Percentiles rank a stretch among this genome's conserved stretches.
phyloP scores from a whole-genome alignment of 495 filamentous ascomycete species.

The Penicillium bialowiezense region DNA sequence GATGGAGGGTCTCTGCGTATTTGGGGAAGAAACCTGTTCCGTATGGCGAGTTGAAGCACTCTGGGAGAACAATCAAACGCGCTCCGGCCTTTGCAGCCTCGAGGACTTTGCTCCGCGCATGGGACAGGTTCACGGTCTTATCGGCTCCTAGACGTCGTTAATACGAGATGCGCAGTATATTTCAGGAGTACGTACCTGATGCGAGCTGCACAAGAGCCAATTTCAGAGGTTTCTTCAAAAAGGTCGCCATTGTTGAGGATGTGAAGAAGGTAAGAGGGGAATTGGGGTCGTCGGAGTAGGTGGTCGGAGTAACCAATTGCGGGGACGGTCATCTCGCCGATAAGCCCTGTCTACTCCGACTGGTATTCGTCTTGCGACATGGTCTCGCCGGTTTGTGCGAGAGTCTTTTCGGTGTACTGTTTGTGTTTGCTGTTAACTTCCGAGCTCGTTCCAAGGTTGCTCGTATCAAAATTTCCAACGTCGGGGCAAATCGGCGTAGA shows the following conservation, averaged over 20 bases:
- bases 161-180: background rate
- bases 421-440: no score
- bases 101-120: slow-evolving; percentile 77
- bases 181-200: slow-evolving; percentile 44
- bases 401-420: no score
- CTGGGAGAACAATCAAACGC: slow-evolving; percentile 57
- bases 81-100: slow-evolving; percentile 76
- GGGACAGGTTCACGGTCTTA: slow-evolving; percentile 79
- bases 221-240: slow-evolving; percentile 73
- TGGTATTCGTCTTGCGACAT: background rate
- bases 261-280: background rate
- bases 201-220: slow-evolving; percentile 81
- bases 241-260: slow-evolving; percentile 40
- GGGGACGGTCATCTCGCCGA: slow-evolving; percentile 5
- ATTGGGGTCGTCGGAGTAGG: no score
- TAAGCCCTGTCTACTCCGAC: background rate
- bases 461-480: no score
- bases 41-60: slow-evolving; percentile 99
- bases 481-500: no score
- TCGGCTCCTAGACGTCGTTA: slow-evolving; percentile 56
- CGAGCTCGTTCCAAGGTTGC: no score
- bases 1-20: slow-evolving; percentile 85
- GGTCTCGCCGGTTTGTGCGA: background rate
- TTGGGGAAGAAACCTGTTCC: slow-evolving; percentile 85
- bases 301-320: background rate